Percentiles rank a stretch among this genome's conserved stretches.
Conservation (phyloP, 805 yeast genomes). For the Candida takata region DNA sequence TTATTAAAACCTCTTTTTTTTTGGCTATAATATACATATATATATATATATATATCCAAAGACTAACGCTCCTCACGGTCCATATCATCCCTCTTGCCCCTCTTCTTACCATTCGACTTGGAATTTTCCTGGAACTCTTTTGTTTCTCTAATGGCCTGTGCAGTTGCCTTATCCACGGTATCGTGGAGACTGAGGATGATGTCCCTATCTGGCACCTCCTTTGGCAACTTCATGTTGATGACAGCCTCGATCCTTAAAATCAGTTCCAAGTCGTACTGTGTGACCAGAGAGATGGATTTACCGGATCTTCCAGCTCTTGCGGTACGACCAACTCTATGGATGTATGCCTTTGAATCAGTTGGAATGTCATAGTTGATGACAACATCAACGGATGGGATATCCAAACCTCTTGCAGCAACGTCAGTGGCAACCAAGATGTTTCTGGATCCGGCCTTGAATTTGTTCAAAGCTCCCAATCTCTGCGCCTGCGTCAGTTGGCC, state of each 20-base stretch:
- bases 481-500: conserved; percentile 87
- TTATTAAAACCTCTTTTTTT: too few relatives aligned
- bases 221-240: conserved; percentile 74
- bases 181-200: conserved; percentile 72
- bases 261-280: conserved; percentile 90
- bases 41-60: too few relatives aligned
- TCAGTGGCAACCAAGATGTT: conserved; percentile 74
- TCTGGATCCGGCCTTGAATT: conserved; percentile 67
- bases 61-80: conserved; percentile 20
- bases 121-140: conserved; percentile 25
- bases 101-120: conserved; percentile 11
- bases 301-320: conserved; percentile 96
- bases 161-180: conserved; percentile 85
- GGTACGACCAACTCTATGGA: conserved; percentile 97
- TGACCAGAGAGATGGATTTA: conserved; percentile 77
- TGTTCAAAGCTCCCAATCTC: conserved; percentile 73
- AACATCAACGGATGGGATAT: conserved; percentile 86
- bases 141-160: conserved; percentile 65
- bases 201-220: conserved; percentile 71
- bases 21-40: too few relatives aligned
- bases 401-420: conserved; percentile 95
- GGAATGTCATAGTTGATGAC: conserved; percentile 92
- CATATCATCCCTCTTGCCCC: conserved; percentile 14
- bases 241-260: conserved; percentile 86
- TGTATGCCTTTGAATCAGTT: conserved; percentile 92